Conservation (phyloP, 495 filamentous ascomycete genomes). For the Copromyces sp. region DNA sequence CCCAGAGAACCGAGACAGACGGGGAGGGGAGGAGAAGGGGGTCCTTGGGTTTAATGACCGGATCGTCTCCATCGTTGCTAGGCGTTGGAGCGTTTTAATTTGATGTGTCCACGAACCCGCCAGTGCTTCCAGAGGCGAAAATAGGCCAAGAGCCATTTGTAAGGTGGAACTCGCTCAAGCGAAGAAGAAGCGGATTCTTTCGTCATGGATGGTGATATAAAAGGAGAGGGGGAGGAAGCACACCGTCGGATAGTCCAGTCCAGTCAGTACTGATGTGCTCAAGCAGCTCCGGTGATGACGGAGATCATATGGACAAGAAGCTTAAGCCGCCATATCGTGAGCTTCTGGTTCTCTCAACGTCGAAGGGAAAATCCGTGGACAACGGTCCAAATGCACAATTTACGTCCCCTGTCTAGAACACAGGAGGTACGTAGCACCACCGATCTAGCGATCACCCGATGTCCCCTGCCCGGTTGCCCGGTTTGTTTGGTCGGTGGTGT, state of each 20-base stretch:
- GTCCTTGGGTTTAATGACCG: not conserved
- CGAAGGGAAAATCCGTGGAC: not conserved
- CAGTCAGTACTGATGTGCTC: not conserved
- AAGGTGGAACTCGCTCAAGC: not conserved
- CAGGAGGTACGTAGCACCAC: not conserved
- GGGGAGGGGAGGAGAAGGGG: not conserved
- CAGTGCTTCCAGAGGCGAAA: not conserved
- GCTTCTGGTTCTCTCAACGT: not conserved
- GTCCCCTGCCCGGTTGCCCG: not conserved
- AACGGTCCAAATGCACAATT: not conserved
- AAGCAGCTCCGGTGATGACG: not conserved
- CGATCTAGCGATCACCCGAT: not conserved
- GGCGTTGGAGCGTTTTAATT: not conserved
- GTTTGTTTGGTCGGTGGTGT: not conserved
- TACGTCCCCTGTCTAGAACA: not conserved
- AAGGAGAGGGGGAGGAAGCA: not conserved
- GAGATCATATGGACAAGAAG: not conserved
- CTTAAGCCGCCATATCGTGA: not conserved
- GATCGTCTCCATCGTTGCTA: not conserved
- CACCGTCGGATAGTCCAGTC: not conserved
- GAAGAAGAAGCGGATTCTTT: not conserved
- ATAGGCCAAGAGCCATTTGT: not conserved
- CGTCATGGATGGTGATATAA: not conserved
- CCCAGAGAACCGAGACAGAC: not conserved
- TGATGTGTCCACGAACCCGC: not conserved